A percentile compares a stretch with the other conserved stretches of the same genome.
phyloP scores from a whole-genome alignment of 2,329 filamentous ascomycete genomes.

The Aureobasidium pullulans region DNA sequence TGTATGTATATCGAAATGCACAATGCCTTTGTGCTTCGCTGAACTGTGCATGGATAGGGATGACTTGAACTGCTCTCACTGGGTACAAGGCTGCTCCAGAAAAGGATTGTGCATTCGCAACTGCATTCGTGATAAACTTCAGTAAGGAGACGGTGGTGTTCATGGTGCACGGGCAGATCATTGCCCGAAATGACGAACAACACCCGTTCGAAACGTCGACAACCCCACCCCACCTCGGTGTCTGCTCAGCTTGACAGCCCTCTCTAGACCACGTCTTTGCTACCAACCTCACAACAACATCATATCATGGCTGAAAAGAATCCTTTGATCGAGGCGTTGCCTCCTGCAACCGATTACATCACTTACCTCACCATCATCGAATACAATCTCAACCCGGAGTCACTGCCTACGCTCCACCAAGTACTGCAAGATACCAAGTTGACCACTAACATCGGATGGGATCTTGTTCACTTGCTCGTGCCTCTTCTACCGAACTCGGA shows the following conservation, averaged over 20 bases:
- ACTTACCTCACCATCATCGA: conserved; percentile 75
- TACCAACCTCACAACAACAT: neutral
- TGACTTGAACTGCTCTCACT: no score
- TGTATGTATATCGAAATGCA: no score
- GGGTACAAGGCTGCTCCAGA: no score
- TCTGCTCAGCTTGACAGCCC: neutral
- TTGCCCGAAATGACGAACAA: neutral
- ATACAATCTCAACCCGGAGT: conserved; percentile 59
- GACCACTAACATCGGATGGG: conserved; percentile 75
- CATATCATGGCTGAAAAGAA: conserved; percentile 27
- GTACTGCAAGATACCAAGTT: conserved; percentile 61
- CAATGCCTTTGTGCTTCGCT: no score
- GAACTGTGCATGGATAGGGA: no score
- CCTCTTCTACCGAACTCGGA: conserved; percentile 59
- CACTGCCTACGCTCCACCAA: conserved; percentile 60
- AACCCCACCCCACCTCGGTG: conserved; percentile 7
- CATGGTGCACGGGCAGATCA: neutral
- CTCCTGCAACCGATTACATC: conserved; percentile 59
- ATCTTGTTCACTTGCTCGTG: conserved; percentile 68
- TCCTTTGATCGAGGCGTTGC: conserved; percentile 51
- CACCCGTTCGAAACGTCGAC: neutral
- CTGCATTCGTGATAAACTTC: no score
- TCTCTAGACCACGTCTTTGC: neutral
- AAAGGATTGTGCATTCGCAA: no score
- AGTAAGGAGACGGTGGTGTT: no score